Evolutionary conservation across 164 flowering plant species (phyloP).

Genomic region (Tetracentron sinense): DNA sequence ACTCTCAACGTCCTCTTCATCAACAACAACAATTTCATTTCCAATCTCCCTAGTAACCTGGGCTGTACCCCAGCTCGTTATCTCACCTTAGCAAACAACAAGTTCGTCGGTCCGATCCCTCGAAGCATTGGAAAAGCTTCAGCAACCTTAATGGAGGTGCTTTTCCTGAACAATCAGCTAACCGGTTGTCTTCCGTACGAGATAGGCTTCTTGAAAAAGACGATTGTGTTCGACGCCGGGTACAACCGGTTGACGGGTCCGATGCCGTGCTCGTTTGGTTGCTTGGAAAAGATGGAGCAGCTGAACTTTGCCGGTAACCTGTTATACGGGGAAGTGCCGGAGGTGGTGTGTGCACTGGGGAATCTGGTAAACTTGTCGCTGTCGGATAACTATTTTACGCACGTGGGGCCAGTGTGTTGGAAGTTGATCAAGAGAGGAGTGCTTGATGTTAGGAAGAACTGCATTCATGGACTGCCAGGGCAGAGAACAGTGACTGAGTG

Average conservation of each 20-base stretch:
- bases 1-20: constrained; percentile 36
- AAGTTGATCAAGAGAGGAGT: constrained; percentile 15
- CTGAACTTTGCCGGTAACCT: constrained; percentile 40
- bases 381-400: constrained; percentile 37
- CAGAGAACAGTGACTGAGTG: constrained; percentile 31
- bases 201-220: constrained; percentile 37
- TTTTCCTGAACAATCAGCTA: constrained; percentile 42
- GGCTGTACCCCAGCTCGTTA: constrained; percentile 24
- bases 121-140: constrained; percentile 28
- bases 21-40: constrained; percentile 45
- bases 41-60: constrained; percentile 32
- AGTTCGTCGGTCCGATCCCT: constrained; percentile 42
- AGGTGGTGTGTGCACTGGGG: constrained; percentile 37
- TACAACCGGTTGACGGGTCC: constrained; percentile 45
- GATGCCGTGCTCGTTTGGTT: constrained; percentile 44
- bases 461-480: constrained; percentile 18
- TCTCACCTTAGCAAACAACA: constrained; percentile 53
- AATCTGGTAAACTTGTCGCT: constrained; percentile 24
- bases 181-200: constrained; percentile 57
- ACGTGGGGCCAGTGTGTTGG: constrained; percentile 29
- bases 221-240: constrained; percentile 44
- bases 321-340: constrained; percentile 49
- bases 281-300: constrained; percentile 31
- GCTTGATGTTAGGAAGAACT: constrained; percentile 31
- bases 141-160: constrained; percentile 31